A percentile compares a stretch with the other conserved stretches of the same genome.
These are phyloP conservation scores for Pholiota adiposa DNA, from an alignment of 1,284 basidiomycete genomes.

Conservation along the genomic window DNA sequence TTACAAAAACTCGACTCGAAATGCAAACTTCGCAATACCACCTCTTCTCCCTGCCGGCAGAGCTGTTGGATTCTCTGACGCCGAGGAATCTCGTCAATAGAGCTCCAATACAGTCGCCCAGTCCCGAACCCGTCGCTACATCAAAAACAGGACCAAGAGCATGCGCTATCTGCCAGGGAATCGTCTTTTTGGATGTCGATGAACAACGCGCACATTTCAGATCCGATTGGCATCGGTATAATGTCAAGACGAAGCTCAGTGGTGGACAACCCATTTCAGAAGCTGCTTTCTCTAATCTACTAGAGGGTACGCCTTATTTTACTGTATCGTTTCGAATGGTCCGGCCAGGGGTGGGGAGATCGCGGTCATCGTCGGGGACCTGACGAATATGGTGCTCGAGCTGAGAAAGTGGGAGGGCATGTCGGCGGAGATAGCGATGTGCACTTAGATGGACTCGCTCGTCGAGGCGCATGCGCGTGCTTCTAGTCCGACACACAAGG, in stretches of 20 bases:
- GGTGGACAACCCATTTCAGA: conserved; percentile 69
- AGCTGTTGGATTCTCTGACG: conserved; percentile 69
- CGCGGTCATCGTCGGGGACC: conserved; percentile 50
- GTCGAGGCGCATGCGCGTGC: conserved; percentile 39
- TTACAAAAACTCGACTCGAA: neutral
- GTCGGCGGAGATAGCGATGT: conserved; percentile 55
- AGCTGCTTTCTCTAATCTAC: conserved; percentile 72
- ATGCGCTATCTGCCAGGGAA: conserved; percentile 81
- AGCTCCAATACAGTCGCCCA: conserved; percentile 31
- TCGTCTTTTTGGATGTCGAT: conserved; percentile 74
- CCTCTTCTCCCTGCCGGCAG: conserved; percentile 68
- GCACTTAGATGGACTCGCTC: conserved; percentile 52
- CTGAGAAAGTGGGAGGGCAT: conserved; percentile 57
- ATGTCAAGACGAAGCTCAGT: conserved; percentile 81
- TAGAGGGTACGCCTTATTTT: conserved; percentile 70
- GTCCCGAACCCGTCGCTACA: conserved; percentile 33
- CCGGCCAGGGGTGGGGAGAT: conserved; percentile 49
- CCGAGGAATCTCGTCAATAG: conserved; percentile 60
- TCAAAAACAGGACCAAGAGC: conserved; percentile 50
- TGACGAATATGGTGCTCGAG: conserved; percentile 55
- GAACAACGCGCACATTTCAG: conserved; percentile 90
- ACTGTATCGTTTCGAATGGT: conserved; percentile 45
- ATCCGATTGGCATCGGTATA: conserved; percentile 98
- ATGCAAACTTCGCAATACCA: conserved; percentile 59
- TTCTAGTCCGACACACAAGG: conserved; percentile 35